Conservation (phyloP, 441 rosid genomes). For the Codiaeum variegatum region DNA sequence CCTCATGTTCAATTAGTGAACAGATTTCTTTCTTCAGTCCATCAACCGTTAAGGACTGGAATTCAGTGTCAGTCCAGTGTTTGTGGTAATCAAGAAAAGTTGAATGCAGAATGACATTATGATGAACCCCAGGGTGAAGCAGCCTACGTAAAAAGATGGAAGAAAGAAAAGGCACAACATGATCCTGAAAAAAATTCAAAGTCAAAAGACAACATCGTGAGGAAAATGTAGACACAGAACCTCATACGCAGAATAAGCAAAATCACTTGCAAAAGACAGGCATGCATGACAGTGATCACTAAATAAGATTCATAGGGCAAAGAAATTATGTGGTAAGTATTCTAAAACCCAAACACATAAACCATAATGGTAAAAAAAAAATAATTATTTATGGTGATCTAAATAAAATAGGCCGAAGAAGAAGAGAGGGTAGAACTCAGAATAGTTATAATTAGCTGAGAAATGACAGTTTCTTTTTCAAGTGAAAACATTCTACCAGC, state of each 20-base stretch:
- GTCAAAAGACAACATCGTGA: constrained; percentile 10
- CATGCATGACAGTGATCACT: neutral
- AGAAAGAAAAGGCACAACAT: constrained; percentile 66
- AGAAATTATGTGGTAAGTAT: neutral
- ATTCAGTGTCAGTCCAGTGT: constrained; percentile 83
- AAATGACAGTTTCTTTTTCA: neutral
- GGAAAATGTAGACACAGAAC: constrained; percentile 11
- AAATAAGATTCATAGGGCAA: neutral
- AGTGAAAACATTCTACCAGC: neutral
- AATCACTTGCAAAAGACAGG: neutral
- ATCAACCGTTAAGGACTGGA: constrained; percentile 73
- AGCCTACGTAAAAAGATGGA: constrained; percentile 78
- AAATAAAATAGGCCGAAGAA: neutral
- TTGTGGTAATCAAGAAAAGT: constrained; percentile 76
- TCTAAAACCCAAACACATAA: neutral
- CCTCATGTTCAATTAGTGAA: constrained; percentile 83
- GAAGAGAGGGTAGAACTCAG: neutral
- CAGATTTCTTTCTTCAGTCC: constrained; percentile 81
- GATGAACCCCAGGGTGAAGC: constrained; percentile 81
- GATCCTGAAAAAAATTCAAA: constrained; percentile 56
- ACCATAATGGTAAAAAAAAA: constrained; percentile 1
- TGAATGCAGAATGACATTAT: constrained; percentile 52
- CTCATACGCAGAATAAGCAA: neutral
- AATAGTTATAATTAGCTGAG: too few relatives aligned
- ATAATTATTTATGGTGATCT: too few relatives aligned